phyloP scores from a whole-genome alignment of 2,329 filamentous ascomycete species.

The Talaromyces rugulosus region DNA sequence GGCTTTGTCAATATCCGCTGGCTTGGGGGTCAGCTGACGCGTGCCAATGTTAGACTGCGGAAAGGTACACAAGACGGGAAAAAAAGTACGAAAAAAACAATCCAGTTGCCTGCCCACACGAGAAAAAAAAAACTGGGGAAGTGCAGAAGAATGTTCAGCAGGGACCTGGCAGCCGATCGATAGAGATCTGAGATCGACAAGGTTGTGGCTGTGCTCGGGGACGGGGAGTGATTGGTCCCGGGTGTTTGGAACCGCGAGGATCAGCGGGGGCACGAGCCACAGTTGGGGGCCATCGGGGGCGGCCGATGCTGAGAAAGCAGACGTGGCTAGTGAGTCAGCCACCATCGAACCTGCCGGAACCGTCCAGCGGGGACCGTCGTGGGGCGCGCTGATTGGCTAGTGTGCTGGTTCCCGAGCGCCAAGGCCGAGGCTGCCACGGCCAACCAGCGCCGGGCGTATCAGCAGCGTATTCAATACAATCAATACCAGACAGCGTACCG shows the following conservation, averaged over 20 bases:
- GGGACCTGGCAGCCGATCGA: neutral
- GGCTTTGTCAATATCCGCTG: neutral
- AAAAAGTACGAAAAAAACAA: neutral
- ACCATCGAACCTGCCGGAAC: neutral
- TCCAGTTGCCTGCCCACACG: neutral
- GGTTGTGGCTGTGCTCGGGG: slow-evolving; percentile 4
- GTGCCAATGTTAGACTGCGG: neutral
- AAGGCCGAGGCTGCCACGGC: neutral
- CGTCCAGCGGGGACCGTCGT: neutral
- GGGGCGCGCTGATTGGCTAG: neutral
- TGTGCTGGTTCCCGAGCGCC: neutral
- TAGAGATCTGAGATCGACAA: slow-evolving; percentile 1
- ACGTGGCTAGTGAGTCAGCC: neutral
- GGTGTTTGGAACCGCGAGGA: neutral
- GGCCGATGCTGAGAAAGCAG: neutral
- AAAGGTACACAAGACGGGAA: neutral
- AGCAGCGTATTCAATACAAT: neutral
- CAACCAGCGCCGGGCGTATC: neutral
- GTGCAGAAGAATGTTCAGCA: neutral
- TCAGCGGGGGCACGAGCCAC: neutral
- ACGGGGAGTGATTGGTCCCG: neutral
- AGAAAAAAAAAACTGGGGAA: neutral
- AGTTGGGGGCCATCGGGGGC: neutral
- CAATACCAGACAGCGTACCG: neutral
- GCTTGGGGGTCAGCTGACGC: neutral